Conservation (phyloP, 1,284 basidiomycete genomes). For the Sanguinoderma infundibulare region DNA sequence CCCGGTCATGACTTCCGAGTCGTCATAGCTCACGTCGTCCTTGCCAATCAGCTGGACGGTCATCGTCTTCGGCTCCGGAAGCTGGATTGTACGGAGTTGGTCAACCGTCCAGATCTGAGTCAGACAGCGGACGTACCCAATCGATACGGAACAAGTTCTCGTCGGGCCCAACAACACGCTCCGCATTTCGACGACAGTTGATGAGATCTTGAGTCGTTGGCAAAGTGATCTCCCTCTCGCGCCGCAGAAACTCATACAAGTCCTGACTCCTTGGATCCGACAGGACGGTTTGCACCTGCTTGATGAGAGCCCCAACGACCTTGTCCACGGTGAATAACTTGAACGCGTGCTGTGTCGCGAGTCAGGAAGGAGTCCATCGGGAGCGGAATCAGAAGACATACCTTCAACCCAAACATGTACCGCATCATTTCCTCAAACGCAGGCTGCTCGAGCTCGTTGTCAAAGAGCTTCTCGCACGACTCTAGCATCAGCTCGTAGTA, state of each 20-base stretch:
- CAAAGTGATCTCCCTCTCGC: constrained; percentile 67
- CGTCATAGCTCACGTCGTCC: constrained; percentile 88
- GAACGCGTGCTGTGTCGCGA: constrained; percentile 62
- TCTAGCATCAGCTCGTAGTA: constrained; percentile 88
- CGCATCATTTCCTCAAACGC: constrained; percentile 92
- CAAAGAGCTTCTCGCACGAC: constrained; percentile 89
- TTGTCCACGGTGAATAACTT: constrained; percentile 95
- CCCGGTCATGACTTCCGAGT: constrained; percentile 81
- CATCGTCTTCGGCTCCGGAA: constrained; percentile 71
- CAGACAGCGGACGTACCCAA: constrained; percentile 66
- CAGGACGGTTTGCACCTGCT: constrained; percentile 83
- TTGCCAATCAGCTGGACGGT: constrained; percentile 89
- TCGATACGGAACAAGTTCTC: constrained; percentile 94
- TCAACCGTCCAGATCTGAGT: background rate
- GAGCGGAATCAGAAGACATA: constrained; percentile 26
- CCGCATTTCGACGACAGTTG: constrained; percentile 82
- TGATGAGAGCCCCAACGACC: constrained; percentile 85
- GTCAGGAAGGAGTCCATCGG: background rate
- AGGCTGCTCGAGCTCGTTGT: constrained; percentile 87
- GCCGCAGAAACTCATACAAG: constrained; percentile 78
- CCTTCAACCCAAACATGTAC: constrained; percentile 87
- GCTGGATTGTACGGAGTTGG: constrained; percentile 49
- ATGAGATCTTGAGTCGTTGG: constrained; percentile 85
- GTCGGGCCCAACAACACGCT: constrained; percentile 84
- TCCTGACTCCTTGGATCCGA: constrained; percentile 86